phyloP scores from a whole-genome alignment of 1,284 basidiomycete species.

The Austropuccinia psidii region DNA sequence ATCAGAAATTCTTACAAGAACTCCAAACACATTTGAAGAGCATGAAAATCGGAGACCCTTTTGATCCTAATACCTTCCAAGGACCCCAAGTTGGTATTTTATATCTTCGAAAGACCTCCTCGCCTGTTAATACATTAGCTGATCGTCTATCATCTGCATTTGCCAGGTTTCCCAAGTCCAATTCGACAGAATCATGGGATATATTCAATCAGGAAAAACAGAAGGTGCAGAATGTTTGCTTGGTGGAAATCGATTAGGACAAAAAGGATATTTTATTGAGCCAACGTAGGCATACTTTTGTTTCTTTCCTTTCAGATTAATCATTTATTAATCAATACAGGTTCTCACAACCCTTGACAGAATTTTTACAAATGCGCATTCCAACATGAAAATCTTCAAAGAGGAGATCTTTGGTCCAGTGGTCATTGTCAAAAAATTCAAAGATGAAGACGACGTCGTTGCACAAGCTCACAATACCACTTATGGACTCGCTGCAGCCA shows the following conservation, averaged over 20 bases:
- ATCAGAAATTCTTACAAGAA: slow-evolving; percentile 57
- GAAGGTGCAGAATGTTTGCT: slow-evolving; percentile 71
- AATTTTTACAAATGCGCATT: slow-evolving; percentile 54
- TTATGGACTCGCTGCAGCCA: slow-evolving; percentile 76
- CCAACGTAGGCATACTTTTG: slow-evolving; percentile 40
- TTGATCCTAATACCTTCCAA: slow-evolving; percentile 62
- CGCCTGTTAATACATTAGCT: too few relatives aligned
- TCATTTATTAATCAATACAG: background rate
- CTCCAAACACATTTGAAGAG: slow-evolving; percentile 58
- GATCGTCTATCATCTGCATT: too few relatives aligned
- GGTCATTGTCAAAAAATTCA: slow-evolving; percentile 58
- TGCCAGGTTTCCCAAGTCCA: slow-evolving; percentile 52
- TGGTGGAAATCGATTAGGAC: slow-evolving; percentile 68
- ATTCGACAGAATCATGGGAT: slow-evolving; percentile 81
- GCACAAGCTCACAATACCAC: slow-evolving; percentile 70
- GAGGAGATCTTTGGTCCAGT: slow-evolving; percentile 58
- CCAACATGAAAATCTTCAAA: slow-evolving; percentile 74
- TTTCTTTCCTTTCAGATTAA: background rate
- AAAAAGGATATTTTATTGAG: slow-evolving; percentile 56
- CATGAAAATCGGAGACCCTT: slow-evolving; percentile 69
- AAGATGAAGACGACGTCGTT: slow-evolving; percentile 58
- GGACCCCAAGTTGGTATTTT: slow-evolving; percentile 74
- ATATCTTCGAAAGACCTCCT: too few relatives aligned
- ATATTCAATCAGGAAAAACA: slow-evolving; percentile 74
- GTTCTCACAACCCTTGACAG: background rate